Percentiles rank a stretch among this genome's conserved stretches.
Evolutionary conservation across 2,329 filamentous ascomycete genomes (phyloP).

Genomic region (Lizonia empirigonia): DNA sequence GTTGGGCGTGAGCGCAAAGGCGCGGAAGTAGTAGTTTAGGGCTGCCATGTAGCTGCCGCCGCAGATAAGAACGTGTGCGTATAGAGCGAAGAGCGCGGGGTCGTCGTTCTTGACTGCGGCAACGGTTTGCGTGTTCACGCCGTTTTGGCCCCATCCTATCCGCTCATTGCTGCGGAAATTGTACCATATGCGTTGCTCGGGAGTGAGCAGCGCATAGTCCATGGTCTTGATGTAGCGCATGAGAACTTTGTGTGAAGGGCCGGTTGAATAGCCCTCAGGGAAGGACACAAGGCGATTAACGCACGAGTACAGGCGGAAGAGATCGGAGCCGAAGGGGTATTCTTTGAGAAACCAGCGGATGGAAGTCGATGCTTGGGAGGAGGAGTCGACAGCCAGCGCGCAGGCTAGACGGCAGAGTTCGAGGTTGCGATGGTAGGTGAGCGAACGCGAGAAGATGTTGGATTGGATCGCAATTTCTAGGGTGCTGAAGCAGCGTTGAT

Average conservation of each 20-base stretch:
- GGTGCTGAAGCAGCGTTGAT: conserved; percentile 76
- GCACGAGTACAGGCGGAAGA: conserved; percentile 80
- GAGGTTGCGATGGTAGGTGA: conserved; percentile 71
- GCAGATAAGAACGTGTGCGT: conserved; percentile 86
- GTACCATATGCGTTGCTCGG: conserved; percentile 54
- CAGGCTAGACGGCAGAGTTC: conserved; percentile 83
- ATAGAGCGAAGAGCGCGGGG: conserved; percentile 81
- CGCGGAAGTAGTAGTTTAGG: conserved; percentile 81
- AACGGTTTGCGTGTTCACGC: conserved; percentile 47
- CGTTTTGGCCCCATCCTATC: conserved; percentile 48
- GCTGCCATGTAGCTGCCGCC: conserved; percentile 84
- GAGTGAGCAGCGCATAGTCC: conserved; percentile 69
- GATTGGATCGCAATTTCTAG: conserved; percentile 79
- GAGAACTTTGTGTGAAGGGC: conserved; percentile 87
- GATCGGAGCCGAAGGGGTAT: conserved; percentile 77
- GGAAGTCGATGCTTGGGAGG: conserved; percentile 73
- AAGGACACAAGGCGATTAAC: conserved; percentile 78
- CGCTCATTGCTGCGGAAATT: conserved; percentile 46
- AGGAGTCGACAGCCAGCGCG: conserved; percentile 78
- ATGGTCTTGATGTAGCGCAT: conserved; percentile 89
- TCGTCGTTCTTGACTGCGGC: conserved; percentile 60
- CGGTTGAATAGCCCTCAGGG: conserved; percentile 75
- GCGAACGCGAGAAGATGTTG: conserved; percentile 78
- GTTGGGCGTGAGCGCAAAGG: conserved; percentile 69
- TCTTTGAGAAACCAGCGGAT: conserved; percentile 85